These are phyloP conservation scores for Lachancea waltii DNA, from an alignment of 805 yeast genomes.

Conservation along the genomic window DNA sequence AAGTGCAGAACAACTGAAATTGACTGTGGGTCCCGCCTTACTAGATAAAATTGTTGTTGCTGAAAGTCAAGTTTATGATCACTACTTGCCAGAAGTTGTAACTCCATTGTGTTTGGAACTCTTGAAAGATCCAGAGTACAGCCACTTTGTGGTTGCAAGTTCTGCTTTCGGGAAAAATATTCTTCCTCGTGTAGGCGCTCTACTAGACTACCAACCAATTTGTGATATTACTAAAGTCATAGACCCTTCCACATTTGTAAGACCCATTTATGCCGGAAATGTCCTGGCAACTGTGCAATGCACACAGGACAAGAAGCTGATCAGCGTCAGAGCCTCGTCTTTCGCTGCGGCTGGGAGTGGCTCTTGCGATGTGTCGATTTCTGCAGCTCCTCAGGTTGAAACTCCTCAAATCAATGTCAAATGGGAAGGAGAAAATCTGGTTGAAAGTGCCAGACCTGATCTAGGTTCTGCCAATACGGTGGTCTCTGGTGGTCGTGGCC, in stretches of 20 bases:
- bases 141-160: conserved; percentile 74
- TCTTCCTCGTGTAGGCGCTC: conserved; percentile 81
- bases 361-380: conserved; percentile 36
- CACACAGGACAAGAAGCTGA: conserved; percentile 54
- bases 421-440: conserved; percentile 71
- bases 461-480: conserved; percentile 75
- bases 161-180: conserved; percentile 85
- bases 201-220: conserved; percentile 80
- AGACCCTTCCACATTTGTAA: conserved; percentile 64
- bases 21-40: conserved; percentile 13
- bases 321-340: conserved; percentile 82
- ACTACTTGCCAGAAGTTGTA: conserved; percentile 71
- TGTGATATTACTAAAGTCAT: conserved; percentile 72
- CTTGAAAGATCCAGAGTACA: conserved; percentile 30
- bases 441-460: conserved; percentile 80
- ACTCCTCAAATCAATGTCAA: conserved; percentile 33
- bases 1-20: conserved; percentile 38
- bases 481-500: conserved; percentile 91
- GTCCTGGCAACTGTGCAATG: conserved; percentile 77
- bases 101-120: conserved; percentile 56
- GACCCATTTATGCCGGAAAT: conserved; percentile 97
- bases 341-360: conserved; percentile 47
- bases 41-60: conserved; percentile 52
- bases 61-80: conserved; percentile 52
- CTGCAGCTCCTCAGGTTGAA: conserved; percentile 23